Evolutionary conservation across 805 yeast genomes (phyloP), one percentile per base, ranked within the genome.

Genomic region (Teunomyces gatunensis): DNA sequence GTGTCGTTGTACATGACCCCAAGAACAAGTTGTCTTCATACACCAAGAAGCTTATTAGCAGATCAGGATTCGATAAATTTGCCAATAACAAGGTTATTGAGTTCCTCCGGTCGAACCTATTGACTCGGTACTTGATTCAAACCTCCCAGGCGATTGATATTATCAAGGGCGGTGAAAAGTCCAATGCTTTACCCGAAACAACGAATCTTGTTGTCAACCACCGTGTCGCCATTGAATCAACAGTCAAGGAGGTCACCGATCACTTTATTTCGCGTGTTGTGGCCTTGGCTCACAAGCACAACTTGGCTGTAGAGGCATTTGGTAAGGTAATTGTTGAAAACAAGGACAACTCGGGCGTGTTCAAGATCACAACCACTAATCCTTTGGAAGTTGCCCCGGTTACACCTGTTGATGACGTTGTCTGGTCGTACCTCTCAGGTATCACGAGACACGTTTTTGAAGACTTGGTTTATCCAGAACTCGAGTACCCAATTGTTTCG

Each of bases 381-480:
- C 48, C 59, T 3, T 56, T 78, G 25, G 74, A 68, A 23, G 73
- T 78, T n/a, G 76, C 81, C 0, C 80, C 79, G 3, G 59, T 66
- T 6, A 63, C 80, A 3, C 80, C 81, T 6, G 44, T 51, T 20
- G 54, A 51, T 4, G 58, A 52, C 39, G 47, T 45, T 3, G 48
- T 55, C 9, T 60, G 61, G 63, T 29, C 47, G 21, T 55, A 68
- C 27, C 73, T 86, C 47, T 77, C 85, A 0, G 92, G 92, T 10
- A 74, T 84, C 13, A 69, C 83, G 32, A 77, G 84, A 52, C 77
- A 80, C 49, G 75, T 86, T 42, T 80, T 79, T 57, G 88, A 84
- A 61, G 84, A 83, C 34, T 59, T 75, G 48, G 71, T 72, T 4
- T 69, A 70, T 53, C 59, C 68, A 4, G 61, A 64, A n/a, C 42